Evolutionary conservation across 805 yeast species (phyloP).

Genomic region (Yamadazyma scolyti): DNA sequence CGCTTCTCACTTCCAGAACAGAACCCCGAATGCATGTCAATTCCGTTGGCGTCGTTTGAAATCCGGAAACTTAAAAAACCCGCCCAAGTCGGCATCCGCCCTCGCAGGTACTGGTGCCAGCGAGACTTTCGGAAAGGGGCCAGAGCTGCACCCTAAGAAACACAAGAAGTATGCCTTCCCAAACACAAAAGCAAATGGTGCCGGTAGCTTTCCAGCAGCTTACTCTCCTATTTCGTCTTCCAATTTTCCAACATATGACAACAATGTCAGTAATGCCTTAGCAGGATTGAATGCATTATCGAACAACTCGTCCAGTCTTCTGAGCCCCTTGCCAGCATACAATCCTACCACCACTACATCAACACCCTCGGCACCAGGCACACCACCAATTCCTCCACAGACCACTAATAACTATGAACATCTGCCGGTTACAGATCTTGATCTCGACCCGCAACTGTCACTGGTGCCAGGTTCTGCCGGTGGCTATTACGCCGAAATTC

Average conservation of each 20-base stretch:
- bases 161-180: conserved; percentile 15
- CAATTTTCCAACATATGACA: conserved; percentile 39
- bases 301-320: conserved; percentile 21
- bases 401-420: conserved; percentile 14
- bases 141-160: conserved; percentile 8
- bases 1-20: conserved; percentile 38
- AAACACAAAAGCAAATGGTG: conserved; percentile 12
- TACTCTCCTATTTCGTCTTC: conserved; percentile 33
- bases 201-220: conserved; percentile 21
- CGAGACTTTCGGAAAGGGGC: conserved; percentile 2
- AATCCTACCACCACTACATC: conserved; percentile 1
- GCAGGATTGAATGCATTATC: conserved; percentile 43
- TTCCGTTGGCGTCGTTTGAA: conserved; percentile 46
- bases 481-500: conserved; percentile 42
- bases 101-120: conserved; percentile 7
- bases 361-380: conserved; percentile 18
- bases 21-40: conserved; percentile 48
- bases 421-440: conserved; percentile 13
- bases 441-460: conserved; percentile 26
- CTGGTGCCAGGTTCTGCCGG: conserved; percentile 29
- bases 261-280: conserved; percentile 37
- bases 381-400: conserved; percentile 19
- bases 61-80: conserved; percentile 40
- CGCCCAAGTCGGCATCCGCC: conserved; percentile 38
- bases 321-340: conserved; percentile 23